Conservation (phyloP, 768 basidiomycete genomes). For the Boletus rubescentipes region DNA sequence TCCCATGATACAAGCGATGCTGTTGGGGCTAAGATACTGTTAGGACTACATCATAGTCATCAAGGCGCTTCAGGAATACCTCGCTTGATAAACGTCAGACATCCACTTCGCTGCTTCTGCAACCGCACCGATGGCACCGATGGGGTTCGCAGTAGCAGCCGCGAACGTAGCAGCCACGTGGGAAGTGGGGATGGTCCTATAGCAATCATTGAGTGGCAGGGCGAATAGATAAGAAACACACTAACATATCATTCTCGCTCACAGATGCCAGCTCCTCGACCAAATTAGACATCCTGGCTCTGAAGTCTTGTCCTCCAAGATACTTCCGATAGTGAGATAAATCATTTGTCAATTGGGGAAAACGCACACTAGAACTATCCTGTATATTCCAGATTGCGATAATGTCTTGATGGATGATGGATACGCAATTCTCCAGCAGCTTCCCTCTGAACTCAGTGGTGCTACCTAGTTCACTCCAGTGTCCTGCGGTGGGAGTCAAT, state of each 20-base stretch:
- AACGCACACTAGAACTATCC: constrained; percentile 2
- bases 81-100: neutral
- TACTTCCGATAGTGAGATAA: neutral
- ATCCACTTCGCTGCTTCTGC: constrained; percentile 6
- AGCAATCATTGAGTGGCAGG: neutral
- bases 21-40: neutral
- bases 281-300: constrained; percentile 7
- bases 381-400: constrained; percentile 7
- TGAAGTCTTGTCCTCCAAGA: constrained; percentile 3
- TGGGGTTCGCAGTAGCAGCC: constrained; percentile 4
- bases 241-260: neutral
- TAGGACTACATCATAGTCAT: neutral
- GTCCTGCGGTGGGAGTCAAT: neutral
- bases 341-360: neutral
- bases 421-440: neutral
- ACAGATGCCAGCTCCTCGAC: neutral
- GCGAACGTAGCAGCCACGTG: neutral
- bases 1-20: constrained; percentile 1
- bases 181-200: neutral
- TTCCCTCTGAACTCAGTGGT: neutral
- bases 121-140: neutral
- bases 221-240: neutral
- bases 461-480: neutral
- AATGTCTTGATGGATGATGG: constrained; percentile 6
- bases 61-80: neutral